These are phyloP conservation scores for Dictyostelium brefeldianum DNA, from an alignment of 78 protist genomes.

Conservation along the genomic window DNA sequence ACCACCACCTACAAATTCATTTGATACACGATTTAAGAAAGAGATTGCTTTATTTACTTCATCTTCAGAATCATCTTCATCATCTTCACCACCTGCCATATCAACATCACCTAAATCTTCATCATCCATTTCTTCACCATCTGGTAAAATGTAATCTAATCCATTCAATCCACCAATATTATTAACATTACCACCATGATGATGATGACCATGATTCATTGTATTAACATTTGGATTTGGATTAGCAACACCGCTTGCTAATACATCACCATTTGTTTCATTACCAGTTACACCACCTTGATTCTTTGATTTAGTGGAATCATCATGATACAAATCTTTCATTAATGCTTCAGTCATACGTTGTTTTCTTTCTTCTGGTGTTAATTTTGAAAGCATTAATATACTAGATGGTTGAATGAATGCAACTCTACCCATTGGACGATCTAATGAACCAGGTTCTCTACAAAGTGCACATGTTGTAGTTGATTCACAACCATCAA, in stretches of 20 bases:
- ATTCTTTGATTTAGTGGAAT: too few species aligned
- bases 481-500: slow-evolving; percentile 39
- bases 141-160: not conserved
- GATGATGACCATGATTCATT: not conserved
- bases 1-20: not conserved
- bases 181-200: too few species aligned
- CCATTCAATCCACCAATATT: not conserved
- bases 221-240: not conserved
- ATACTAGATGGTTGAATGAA: slow-evolving; percentile 73
- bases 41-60: slow-evolving; percentile 53
- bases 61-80: slow-evolving; percentile 74
- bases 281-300: too few species aligned
- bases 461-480: slow-evolving; percentile 71
- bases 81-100: slow-evolving; percentile 60
- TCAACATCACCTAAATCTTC: slow-evolving; percentile 63
- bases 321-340: slow-evolving; percentile 10
- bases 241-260: not conserved
- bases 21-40: slow-evolving; percentile 23
- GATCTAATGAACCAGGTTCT: slow-evolving; percentile 57
- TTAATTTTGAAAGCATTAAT: slow-evolving; percentile 46
- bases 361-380: slow-evolving; percentile 59
- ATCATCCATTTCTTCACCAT: slow-evolving; percentile 27
- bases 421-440: slow-evolving; percentile 81
- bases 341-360: slow-evolving; percentile 63
- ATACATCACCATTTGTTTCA: too few species aligned